Conservation (phyloP, 208 protist species). For the Naegleria lovaniensis region DNA sequence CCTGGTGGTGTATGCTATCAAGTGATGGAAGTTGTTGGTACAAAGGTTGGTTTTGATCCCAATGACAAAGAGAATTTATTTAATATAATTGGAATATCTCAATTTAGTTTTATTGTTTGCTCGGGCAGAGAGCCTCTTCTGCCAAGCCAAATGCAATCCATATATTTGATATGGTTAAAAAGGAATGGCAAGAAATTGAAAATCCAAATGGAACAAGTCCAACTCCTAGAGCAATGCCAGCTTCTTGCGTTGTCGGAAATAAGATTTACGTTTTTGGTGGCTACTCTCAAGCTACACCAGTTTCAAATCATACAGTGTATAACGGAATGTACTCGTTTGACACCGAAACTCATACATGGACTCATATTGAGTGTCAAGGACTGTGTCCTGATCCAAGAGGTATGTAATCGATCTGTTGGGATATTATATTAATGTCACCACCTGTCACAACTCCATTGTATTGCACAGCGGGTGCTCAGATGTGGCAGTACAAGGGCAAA, state of each 20-base stretch:
- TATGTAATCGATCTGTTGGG: too few relatives aligned
- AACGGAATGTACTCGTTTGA: slow-evolving; percentile 15
- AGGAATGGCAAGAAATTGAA: not conserved
- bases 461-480: not conserved
- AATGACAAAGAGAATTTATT: too few relatives aligned
- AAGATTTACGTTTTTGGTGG: slow-evolving; percentile 24
- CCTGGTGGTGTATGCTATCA: not conserved
- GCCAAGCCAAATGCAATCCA: not conserved
- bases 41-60: not conserved
- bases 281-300: not conserved
- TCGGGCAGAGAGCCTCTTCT: not conserved
- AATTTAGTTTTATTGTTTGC: not conserved
- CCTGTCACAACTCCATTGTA: not conserved
- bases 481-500: not conserved
- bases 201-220: not conserved
- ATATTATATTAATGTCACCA: not conserved
- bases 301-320: not conserved
- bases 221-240: not conserved
- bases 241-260: not conserved
- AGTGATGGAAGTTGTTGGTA: not conserved
- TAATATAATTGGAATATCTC: too few relatives aligned
- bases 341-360: not conserved
- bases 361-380: not conserved
- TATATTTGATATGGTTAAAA: not conserved
- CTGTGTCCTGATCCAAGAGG: slow-evolving; percentile 12